Conservation (phyloP, 2,329 filamentous ascomycete genomes). For the Colletotrichum kahawae region DNA sequence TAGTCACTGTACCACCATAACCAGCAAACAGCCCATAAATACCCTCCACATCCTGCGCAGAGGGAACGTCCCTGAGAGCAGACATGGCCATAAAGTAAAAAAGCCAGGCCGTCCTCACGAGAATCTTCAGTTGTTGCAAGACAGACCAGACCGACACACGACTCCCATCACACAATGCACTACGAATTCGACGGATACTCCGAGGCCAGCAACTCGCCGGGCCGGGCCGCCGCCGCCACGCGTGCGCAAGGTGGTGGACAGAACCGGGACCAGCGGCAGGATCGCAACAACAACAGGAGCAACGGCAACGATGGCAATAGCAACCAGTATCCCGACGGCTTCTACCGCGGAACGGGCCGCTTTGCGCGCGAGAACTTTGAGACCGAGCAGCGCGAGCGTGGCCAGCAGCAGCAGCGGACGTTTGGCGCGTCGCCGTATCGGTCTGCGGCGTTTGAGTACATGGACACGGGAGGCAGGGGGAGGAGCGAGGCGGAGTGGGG, state of each 20-base stretch:
- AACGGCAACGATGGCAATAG: background rate
- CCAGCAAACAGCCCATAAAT: background rate
- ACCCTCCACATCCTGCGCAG: background rate
- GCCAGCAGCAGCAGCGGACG: background rate
- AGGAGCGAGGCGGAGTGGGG: background rate
- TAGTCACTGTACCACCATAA: background rate
- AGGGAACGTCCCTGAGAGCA: background rate
- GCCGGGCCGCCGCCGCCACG: background rate
- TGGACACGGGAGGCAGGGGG: background rate
- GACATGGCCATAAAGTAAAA: background rate
- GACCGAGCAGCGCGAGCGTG: background rate
- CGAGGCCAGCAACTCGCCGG: background rate
- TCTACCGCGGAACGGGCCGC: background rate
- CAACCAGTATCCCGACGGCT: background rate
- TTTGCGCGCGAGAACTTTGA: background rate
- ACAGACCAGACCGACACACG: background rate
- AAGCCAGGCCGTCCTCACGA: background rate
- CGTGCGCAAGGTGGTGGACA: background rate
- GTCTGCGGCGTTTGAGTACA: background rate
- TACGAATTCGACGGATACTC: slow-evolving; percentile 18
- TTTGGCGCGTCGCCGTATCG: background rate
- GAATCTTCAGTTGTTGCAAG: background rate
- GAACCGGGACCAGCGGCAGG: background rate
- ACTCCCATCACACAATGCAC: background rate
- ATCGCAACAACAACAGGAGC: background rate